Conservation (phyloP, 2,329 filamentous ascomycete genomes). For the Samsoniella hepiali region DNA sequence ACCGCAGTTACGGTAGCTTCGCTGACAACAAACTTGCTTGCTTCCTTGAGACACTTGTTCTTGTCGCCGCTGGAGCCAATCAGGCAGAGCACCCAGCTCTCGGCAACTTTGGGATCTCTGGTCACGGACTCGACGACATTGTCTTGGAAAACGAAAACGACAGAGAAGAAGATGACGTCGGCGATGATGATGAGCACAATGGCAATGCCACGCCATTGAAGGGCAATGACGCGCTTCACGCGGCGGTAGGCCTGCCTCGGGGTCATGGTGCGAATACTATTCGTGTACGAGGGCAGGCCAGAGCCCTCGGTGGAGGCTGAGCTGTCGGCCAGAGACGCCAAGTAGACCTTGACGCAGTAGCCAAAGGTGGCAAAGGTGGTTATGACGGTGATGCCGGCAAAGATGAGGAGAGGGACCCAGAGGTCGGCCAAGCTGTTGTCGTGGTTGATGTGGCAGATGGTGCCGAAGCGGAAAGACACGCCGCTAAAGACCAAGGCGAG, state of each 20-base stretch:
- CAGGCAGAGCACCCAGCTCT: slow-evolving; percentile 73
- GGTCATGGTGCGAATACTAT: slow-evolving; percentile 72
- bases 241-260: slow-evolving; percentile 85
- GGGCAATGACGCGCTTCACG: slow-evolving; percentile 77
- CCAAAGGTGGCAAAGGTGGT: slow-evolving; percentile 81
- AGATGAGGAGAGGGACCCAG: slow-evolving; percentile 83
- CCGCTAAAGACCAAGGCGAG: slow-evolving; percentile 81
- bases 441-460: slow-evolving; percentile 93
- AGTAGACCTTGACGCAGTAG: slow-evolving; percentile 94
- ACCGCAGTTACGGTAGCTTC: slow-evolving; percentile 78
- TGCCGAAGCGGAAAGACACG: slow-evolving; percentile 89
- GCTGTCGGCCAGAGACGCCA: slow-evolving; percentile 76
- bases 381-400: slow-evolving; percentile 72
- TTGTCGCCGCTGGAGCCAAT: slow-evolving; percentile 52
- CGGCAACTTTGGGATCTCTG: slow-evolving; percentile 50
- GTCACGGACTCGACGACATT: slow-evolving; percentile 61
- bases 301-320: slow-evolving; percentile 68
- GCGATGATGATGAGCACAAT: slow-evolving; percentile 86
- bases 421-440: slow-evolving; percentile 76
- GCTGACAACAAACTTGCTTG: slow-evolving; percentile 63
- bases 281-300: slow-evolving; percentile 65
- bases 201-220: slow-evolving; percentile 91
- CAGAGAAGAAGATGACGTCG: slow-evolving; percentile 90
- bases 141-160: slow-evolving; percentile 87
- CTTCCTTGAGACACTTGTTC: slow-evolving; percentile 60